Evolutionary conservation across 306 rosid species (phyloP).

Genomic region (Fragaria ananassa): DNA sequence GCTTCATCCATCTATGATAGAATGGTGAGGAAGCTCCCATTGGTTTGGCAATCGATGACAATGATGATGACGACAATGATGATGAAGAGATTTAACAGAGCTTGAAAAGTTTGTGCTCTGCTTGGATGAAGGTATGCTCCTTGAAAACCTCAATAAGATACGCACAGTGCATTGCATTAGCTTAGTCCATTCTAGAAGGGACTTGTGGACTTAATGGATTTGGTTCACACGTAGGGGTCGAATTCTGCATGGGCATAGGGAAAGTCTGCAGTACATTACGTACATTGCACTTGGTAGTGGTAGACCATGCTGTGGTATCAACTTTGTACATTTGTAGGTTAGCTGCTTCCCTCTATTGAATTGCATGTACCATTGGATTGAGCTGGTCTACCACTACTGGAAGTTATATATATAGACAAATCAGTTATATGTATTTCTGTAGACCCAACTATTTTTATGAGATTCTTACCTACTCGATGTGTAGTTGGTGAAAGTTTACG

Average conservation of each 20-base stretch:
- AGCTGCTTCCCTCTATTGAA: slow-evolving; percentile 1
- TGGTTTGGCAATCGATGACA: slow-evolving; percentile 25
- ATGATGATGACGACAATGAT: slow-evolving; percentile 27
- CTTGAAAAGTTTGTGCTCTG: slow-evolving; percentile 42
- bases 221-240: not conserved
- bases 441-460: not conserved
- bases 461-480: not conserved
- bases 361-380: not conserved
- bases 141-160: not conserved
- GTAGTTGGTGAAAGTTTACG: not conserved
- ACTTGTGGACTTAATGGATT: not conserved
- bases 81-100: slow-evolving; percentile 32
- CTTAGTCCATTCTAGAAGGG: not conserved
- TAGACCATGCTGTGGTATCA: not conserved
- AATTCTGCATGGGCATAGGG: not conserved
- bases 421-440: not conserved
- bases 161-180: not conserved
- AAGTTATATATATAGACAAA: not conserved
- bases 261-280: not conserved
- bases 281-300: not conserved
- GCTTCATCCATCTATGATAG: slow-evolving; percentile 52
- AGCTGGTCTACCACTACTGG: not conserved
- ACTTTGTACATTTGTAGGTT: not conserved
- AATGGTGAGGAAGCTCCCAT: slow-evolving; percentile 36
- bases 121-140: slow-evolving; percentile 54